Evolutionary conservation across 148 eudicot species (phyloP), one percentile per base, ranked within the genome.

Genomic region (Tetragonia tetragonoides): DNA sequence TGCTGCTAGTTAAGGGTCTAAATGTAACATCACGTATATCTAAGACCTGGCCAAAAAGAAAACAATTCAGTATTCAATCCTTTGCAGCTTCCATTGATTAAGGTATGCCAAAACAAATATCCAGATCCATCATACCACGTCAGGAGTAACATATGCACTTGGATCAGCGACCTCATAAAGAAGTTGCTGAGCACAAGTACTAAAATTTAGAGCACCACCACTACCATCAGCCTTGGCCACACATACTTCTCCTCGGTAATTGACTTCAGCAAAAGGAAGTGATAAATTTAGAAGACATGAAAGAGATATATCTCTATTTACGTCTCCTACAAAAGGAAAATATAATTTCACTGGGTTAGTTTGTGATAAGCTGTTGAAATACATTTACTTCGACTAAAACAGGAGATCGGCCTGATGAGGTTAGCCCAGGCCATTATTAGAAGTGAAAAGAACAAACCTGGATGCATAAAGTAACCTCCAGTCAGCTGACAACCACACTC

Each of bases 401-500:
- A 47, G 68, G 78, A 74, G 40, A 17, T n/a, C 34, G 6, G 62
- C 14, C 46, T 37, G 16, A 23, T 20, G 49, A 42, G 21, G 70
- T 17, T 38, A 56, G 4, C 24, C 24, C 23, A 74, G 12, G 24
- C 11, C 28, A 80, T 17, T 46, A 49, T 16, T 0, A 16, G 34
- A 24, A 47, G 42, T 21, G 38, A 60, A 44, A 28, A 28, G 34
- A 73, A 7, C 68, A 46, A 61, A 93, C 99, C 97, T 84, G 99
- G 97, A 86, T 95, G 97, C 95, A 93, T 90, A 74, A 90, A 91
- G 85, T 93, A 96, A 74, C 99, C 99, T 80, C 99, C 99, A 62
- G 98, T 96, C 61, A 96, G 91, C 72, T 96, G 99, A 86, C 99
- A 93, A 74, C 99, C 99, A 79, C 99, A 96, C 85, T 96, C 99